Evolutionary conservation across 202 grass and related monocot species (phyloP).

Genomic region (Zoysia matrella): DNA sequence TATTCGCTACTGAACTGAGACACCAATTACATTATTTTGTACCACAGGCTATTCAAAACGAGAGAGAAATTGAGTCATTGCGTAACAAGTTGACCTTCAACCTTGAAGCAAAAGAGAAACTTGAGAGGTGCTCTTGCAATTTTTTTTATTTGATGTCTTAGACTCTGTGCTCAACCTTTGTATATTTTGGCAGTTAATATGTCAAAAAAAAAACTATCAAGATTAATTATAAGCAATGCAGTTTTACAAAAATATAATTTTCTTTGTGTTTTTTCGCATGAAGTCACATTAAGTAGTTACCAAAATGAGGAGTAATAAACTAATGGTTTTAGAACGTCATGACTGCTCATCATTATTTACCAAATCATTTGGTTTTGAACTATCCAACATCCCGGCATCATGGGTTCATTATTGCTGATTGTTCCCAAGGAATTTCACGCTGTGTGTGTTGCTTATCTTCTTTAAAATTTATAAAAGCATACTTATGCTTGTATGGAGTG

Average conservation of each 20-base stretch:
- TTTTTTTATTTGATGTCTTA: not conserved
- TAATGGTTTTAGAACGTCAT: no score
- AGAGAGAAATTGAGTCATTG: constrained; percentile 82
- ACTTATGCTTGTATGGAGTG: not conserved
- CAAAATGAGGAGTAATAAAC: not conserved
- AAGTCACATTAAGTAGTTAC: not conserved
- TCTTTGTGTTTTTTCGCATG: not conserved
- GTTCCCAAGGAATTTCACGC: not conserved
- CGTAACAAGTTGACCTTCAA: constrained; percentile 80
- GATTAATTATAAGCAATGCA: not conserved
- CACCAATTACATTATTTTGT: constrained; percentile 27
- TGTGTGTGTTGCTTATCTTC: not conserved
- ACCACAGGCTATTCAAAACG: constrained; percentile 92
- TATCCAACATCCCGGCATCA: not conserved
- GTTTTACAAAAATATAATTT: not conserved
- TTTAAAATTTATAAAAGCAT: constrained; percentile 9
- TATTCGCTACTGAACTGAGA: constrained; percentile 26
- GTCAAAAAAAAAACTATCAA: not conserved
- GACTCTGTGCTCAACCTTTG: not conserved
- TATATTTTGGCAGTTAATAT: not conserved
- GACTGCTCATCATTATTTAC: not conserved
- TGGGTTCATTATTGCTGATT: constrained; percentile 2
- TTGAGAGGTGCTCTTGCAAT: constrained; percentile 61
- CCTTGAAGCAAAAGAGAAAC: constrained; percentile 78
- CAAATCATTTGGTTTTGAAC: constrained; percentile 17